Evolutionary conservation across 768 basidiomycete species (phyloP).

Genomic region (Amanita inopinata): DNA sequence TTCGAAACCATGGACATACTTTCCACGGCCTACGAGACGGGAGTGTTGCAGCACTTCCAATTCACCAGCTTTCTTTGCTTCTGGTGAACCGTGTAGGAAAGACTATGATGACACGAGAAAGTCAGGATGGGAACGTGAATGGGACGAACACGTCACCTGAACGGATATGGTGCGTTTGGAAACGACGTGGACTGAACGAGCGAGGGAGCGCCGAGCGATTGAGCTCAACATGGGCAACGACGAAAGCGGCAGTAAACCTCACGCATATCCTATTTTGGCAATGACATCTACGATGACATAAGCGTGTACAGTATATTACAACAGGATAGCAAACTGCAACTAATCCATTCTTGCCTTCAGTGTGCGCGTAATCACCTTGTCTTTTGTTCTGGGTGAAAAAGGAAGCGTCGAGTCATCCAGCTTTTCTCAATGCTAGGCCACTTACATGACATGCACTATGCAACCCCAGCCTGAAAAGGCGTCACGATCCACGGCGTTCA

Average conservation of each 20-base stretch:
- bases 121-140: conserved; percentile 14
- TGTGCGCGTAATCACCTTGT: conserved; percentile 72
- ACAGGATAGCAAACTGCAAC: conserved; percentile 12
- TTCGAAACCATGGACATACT: conserved; percentile 89
- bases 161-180: conserved; percentile 49
- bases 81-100: conserved; percentile 86
- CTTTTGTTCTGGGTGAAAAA: conserved; percentile 59
- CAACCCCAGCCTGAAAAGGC: conserved; percentile 97
- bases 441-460: conserved; percentile 91
- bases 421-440: conserved; percentile 9
- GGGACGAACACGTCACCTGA: conserved; percentile 32
- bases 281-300: conserved; percentile 19
- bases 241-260: not conserved
- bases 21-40: conserved; percentile 80
- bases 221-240: conserved; percentile 22
- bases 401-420: conserved; percentile 8
- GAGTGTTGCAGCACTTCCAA: conserved; percentile 76
- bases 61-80: conserved; percentile 79
- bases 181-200: conserved; percentile 17
- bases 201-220: conserved; percentile 20
- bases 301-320: conserved; percentile 16
- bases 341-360: conserved; percentile 91
- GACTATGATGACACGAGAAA: conserved; percentile 47
- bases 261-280: not conserved
- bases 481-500: conserved; percentile 94